These are phyloP conservation scores for Lipomyces yamadae DNA, from an alignment of 805 yeast genomes.

Conservation along the genomic window DNA sequence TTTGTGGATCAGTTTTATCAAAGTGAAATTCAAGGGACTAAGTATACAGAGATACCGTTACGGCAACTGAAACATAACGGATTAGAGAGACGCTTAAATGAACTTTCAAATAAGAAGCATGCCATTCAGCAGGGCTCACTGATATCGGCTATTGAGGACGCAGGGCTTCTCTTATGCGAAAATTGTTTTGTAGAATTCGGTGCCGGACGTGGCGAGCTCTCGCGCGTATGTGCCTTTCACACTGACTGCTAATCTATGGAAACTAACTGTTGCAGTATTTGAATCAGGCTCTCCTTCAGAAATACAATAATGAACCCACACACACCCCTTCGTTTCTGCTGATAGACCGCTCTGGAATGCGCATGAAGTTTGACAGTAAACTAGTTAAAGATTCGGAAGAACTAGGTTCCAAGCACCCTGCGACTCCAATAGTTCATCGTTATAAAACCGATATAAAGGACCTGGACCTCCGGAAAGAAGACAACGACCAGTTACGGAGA, in stretches of 20 bases:
- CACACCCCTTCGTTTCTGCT: conserved; percentile 53
- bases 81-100: conserved; percentile 53
- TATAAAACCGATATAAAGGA: conserved; percentile 82
- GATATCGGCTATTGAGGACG: conserved; percentile 64
- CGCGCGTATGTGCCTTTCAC: conserved; percentile 50
- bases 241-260: background rate
- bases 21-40: conserved; percentile 41
- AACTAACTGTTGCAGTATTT: conserved; percentile 31
- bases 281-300: conserved; percentile 37
- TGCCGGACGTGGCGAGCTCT: conserved; percentile 85
- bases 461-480: conserved; percentile 56
- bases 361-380: conserved; percentile 79
- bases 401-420: conserved; percentile 24
- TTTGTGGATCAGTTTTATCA: conserved; percentile 21
- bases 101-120: conserved; percentile 69
- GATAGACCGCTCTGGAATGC: conserved; percentile 74
- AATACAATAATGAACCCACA: conserved; percentile 2
- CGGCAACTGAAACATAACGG: conserved; percentile 42
- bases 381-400: conserved; percentile 57
- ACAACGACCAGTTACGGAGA: conserved; percentile 40
- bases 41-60: conserved; percentile 20
- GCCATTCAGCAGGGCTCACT: conserved; percentile 81
- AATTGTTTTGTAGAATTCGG: conserved; percentile 74
- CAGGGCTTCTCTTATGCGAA: conserved; percentile 48
- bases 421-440: conserved; percentile 53